phyloP scores from a whole-genome alignment of 2,329 filamentous ascomycete species.

The Elsinoe necatrix region DNA sequence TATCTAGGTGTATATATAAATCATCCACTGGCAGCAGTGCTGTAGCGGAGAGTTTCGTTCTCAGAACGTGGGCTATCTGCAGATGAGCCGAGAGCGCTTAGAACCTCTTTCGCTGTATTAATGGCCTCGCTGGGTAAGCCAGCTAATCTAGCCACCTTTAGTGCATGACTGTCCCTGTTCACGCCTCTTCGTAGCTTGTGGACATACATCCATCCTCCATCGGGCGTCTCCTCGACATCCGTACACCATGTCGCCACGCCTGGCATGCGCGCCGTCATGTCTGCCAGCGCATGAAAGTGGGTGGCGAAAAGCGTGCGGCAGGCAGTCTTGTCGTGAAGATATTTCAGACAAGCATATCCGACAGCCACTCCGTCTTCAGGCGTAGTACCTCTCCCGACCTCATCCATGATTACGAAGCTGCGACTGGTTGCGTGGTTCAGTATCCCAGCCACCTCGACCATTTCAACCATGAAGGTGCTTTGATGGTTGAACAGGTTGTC shows the following conservation, averaged over 20 bases:
- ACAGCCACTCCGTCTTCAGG: slow-evolving; percentile 86
- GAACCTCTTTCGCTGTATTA: slow-evolving; percentile 53
- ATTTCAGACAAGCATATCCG: slow-evolving; percentile 77
- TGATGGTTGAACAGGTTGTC: slow-evolving; percentile 93
- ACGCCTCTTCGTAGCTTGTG: slow-evolving; percentile 74
- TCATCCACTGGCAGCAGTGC: background rate
- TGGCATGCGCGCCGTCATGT: slow-evolving; percentile 57
- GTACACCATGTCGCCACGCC: slow-evolving; percentile 74
- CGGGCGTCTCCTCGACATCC: slow-evolving; percentile 66
- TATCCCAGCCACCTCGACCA: slow-evolving; percentile 92
- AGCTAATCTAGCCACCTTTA: slow-evolving; percentile 87
- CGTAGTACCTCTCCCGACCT: slow-evolving; percentile 89
- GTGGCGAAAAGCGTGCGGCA: slow-evolving; percentile 86
- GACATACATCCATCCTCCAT: slow-evolving; percentile 68
- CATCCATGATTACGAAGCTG: slow-evolving; percentile 94
- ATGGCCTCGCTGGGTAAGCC: slow-evolving; percentile 70
- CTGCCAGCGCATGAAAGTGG: slow-evolving; percentile 80
- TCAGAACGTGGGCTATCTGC: background rate
- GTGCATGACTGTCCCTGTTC: slow-evolving; percentile 78
- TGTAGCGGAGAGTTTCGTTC: background rate
- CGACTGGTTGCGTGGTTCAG: slow-evolving; percentile 72
- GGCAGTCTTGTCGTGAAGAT: slow-evolving; percentile 68
- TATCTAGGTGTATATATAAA: background rate
- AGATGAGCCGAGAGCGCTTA: slow-evolving; percentile 30
- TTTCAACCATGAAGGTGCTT: slow-evolving; percentile 99